These are phyloP conservation scores for Phragmites australis DNA, from an alignment of 176 grass and related monocot genomes.

Conservation along the genomic window DNA sequence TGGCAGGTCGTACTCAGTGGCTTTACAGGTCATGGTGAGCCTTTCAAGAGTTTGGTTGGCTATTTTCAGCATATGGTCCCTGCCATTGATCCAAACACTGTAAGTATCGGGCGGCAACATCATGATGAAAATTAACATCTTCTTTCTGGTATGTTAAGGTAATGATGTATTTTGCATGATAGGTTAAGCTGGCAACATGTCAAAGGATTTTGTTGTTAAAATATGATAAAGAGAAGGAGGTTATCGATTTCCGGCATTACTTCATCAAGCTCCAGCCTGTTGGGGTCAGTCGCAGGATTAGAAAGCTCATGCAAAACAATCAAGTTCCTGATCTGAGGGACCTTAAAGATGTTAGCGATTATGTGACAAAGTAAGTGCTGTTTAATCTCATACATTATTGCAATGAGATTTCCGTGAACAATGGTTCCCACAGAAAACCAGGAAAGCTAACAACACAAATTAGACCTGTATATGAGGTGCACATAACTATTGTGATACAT, in stretches of 20 bases:
- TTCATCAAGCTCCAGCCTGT: slow-evolving; percentile 66
- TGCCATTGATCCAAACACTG: slow-evolving; percentile 60
- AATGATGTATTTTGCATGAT: not conserved
- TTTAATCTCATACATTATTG: not conserved
- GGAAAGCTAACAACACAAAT: not conserved
- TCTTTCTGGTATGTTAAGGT: not conserved
- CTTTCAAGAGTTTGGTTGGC: slow-evolving; percentile 42
- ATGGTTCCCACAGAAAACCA: not conserved
- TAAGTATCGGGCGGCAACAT: slow-evolving; percentile 25
- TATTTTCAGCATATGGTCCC: slow-evolving; percentile 63
- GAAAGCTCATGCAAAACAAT: slow-evolving; percentile 65
- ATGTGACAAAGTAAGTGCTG: slow-evolving; percentile 61
- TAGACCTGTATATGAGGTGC: not conserved
- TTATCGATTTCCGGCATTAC: slow-evolving; percentile 64
- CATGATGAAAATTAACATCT: not conserved
- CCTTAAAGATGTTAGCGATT: slow-evolving; percentile 66
- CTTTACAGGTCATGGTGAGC: slow-evolving; percentile 41
- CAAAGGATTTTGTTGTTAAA: slow-evolving; percentile 57
- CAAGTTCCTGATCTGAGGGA: slow-evolving; percentile 61
- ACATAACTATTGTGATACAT: not conserved
- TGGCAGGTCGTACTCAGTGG: slow-evolving; percentile 56
- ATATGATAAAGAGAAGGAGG: slow-evolving; percentile 52
- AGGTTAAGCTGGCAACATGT: slow-evolving; percentile 62
- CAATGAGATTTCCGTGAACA: not conserved
- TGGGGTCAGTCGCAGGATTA: slow-evolving; percentile 60